Evolutionary conservation across 768 basidiomycete genomes (phyloP), one percentile per base, ranked within the genome.

Genomic region (Amanita fuliginea): DNA sequence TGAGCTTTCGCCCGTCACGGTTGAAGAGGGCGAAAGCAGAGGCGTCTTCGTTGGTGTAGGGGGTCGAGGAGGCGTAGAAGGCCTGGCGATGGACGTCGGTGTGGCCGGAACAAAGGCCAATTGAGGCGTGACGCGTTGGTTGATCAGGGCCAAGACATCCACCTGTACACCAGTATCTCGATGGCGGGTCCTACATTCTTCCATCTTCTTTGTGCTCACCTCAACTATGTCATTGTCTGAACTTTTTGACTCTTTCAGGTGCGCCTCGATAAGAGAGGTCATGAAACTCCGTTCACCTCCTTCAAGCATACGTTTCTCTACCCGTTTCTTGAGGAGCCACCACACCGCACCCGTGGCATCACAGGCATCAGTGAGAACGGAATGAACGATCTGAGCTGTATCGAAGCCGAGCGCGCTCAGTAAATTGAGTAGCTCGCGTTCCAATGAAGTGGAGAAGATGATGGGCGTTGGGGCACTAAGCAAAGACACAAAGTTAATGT

Each of bases 261-360:
- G 28, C 3, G 41, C 26, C n/a, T 50, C 49, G 10, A 50, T 35
- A 11, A 50, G 49, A 35, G 41, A 42, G 22, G 35, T 18, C 43
- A 45, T 32, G 55, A 51, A 39, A 18, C 51, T 51, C 11, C 6
- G 32, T 28, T 51, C 44, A 26, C 54, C 54, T 16, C 52, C 69
- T 21, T 72, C 71, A 11, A 61, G 18, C 8, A 70, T 71, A 40
- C 72, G 76, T 55, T 65, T 80, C 70, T 78, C 92, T 16, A 80
- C 77, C 58, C 82, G 93, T 62, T 81, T 78, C 63, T 81, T 85
- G 43, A 97, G 69, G 77, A 95, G 89, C 96, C 96, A 99, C 94
- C 94, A 99, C 6, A 90, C 66, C 1, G 94, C 90, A 7, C 91
- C 86, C 10, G 86, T 76, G 0, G 87, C 77, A 64, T 99, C 95